Evolutionary conservation across 345 rosid genomes (phyloP).

Genomic region (Ceriops decandra): DNA sequence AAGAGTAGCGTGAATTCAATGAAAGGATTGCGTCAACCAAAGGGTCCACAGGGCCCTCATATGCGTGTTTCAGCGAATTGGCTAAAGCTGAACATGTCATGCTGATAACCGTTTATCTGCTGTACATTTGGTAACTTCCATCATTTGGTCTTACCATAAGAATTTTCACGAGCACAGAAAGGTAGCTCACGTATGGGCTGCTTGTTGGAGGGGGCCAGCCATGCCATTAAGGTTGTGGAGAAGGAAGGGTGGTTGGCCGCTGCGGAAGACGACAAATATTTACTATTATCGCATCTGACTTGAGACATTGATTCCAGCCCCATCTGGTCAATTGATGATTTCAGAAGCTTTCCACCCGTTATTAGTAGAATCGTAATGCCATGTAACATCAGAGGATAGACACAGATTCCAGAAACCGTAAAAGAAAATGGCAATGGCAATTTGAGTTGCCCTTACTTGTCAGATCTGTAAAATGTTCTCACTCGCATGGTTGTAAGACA

Average conservation of each 20-base stretch:
- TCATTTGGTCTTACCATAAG: too few species aligned
- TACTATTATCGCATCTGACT: neutral
- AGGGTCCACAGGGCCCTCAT: neutral
- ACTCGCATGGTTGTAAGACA: too few species aligned
- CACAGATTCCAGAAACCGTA: too few species aligned
- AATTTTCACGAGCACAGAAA: neutral
- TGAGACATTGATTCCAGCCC: too few species aligned
- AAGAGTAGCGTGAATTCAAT: conserved; percentile 21
- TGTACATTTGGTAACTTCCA: too few species aligned
- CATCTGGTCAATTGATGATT: too few species aligned
- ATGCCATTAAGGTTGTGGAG: neutral
- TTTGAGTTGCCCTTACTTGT: too few species aligned
- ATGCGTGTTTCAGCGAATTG: conserved; percentile 13
- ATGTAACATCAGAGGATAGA: too few species aligned
- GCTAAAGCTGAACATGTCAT: conserved; percentile 17
- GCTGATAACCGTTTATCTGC: neutral
- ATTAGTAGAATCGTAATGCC: too few species aligned
- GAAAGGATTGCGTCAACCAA: conserved; percentile 9
- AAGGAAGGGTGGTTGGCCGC: neutral
- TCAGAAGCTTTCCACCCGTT: too few species aligned
- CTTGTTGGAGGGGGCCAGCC: neutral
- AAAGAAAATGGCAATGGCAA: too few species aligned
- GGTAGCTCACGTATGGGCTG: neutral
- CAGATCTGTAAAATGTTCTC: too few species aligned
- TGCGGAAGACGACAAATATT: conserved; percentile 4